Evolutionary conservation across 1,284 basidiomycete species (phyloP), one percentile per base, ranked within the genome.

Genomic region (Irpex sp.): DNA sequence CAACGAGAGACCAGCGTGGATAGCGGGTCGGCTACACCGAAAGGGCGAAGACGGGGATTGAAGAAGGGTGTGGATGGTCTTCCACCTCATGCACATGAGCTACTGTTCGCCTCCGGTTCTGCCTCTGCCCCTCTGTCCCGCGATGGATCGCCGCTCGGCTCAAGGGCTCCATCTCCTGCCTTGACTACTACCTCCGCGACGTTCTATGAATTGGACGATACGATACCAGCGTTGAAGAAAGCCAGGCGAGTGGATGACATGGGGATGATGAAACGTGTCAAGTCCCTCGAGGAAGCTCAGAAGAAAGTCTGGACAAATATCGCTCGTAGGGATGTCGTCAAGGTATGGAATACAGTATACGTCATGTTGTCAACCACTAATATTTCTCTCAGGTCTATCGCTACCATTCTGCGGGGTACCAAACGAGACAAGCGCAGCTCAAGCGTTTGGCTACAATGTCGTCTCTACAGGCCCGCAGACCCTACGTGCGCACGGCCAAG

Each of bases 261-360:
- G 59, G 80, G 84, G 2, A 89, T 90, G 83, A 72, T 83, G 21
- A 92, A 92, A 71, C 84, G 91, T 37, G 79, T 93, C 59, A 88
- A 86, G 72, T 81, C 84, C 2, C 71, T 95, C 46, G 93, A 95
- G 71, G 93, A 95, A 69, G 80, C 92, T 1, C 93, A 95, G 76
- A 83, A 85, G 65, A 92, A 93, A 74, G 90, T 93, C 7, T 96
- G 94, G 94, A 87, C 87, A 26, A 89, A 87, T 67, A 93, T 96
- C 58, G 92, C 92, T 1, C 80, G 85, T 64, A 83, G 88, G 68
- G 94, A 96, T 70, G 85, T 95, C 39, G 87, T 89, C 21, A 94
- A 90, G 81, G 94, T 92, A 69, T 26, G n/a, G 15, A 13, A 26
- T 15, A 31, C 13, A 39, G 61, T 53, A 55, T 17, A 60, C 8